These are phyloP conservation scores for Aspergillus saccharolyticus DNA, from an alignment of 495 filamentous ascomycete genomes.

Conservation along the genomic window DNA sequence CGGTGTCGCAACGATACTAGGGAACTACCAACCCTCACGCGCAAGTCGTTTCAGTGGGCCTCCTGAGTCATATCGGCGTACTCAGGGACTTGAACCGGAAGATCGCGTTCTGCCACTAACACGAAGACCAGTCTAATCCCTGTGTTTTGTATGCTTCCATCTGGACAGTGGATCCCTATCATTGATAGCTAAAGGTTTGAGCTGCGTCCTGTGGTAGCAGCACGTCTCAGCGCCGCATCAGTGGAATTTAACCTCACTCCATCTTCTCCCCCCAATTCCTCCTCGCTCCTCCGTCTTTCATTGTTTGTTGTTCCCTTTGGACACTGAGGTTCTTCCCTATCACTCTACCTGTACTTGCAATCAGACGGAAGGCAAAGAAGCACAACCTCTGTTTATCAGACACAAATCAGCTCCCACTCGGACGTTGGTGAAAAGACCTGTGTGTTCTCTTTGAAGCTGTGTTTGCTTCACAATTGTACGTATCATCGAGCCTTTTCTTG, in stretches of 20 bases:
- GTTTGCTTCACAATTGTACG: conserved; percentile 43
- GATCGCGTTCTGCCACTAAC: neutral
- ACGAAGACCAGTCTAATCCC: conserved; percentile 1
- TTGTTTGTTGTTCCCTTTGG: conserved; percentile 11
- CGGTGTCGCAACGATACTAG: conserved; percentile 15
- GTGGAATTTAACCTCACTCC: neutral
- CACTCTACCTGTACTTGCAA: conserved; percentile 36
- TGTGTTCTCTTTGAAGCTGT: conserved; percentile 26
- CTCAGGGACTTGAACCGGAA: neutral
- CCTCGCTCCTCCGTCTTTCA: neutral
- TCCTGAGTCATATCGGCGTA: conserved; percentile 9
- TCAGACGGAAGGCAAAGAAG: conserved; percentile 9
- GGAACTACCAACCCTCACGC: conserved; percentile 12
- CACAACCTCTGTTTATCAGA: neutral
- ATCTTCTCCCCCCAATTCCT: neutral
- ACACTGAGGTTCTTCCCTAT: conserved; percentile 9
- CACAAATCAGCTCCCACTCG: neutral
- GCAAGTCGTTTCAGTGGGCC: conserved; percentile 9
- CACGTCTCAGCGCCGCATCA: neutral
- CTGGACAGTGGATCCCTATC: neutral
- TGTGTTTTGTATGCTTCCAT: neutral
- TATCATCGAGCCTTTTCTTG: conserved; percentile 33
- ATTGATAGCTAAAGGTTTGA: neutral
- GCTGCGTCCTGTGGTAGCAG: neutral
- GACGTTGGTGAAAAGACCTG: conserved; percentile 12